These are phyloP conservation scores for Penicillium silybi DNA, from an alignment of 495 filamentous ascomycete genomes.

Conservation along the genomic window DNA sequence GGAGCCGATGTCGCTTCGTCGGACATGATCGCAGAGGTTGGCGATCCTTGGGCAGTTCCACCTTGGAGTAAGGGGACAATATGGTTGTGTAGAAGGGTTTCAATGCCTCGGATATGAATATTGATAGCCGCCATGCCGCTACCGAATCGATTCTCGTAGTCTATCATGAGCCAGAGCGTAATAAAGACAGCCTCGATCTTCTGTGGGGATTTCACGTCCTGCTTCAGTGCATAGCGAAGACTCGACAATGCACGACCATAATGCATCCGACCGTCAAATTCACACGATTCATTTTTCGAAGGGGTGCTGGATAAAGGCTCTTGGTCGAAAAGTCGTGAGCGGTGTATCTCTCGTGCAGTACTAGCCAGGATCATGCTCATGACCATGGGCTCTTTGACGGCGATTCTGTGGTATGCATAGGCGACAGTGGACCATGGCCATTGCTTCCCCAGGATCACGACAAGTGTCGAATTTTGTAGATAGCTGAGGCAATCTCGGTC, in stretches of 20 bases:
- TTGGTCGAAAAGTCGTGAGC: conserved; percentile 19
- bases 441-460: conserved; percentile 31
- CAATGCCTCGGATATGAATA: conserved; percentile 30
- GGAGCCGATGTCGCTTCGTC: neutral
- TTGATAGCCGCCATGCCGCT: conserved; percentile 29
- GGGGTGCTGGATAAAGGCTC: conserved; percentile 5
- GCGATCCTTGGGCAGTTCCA: neutral
- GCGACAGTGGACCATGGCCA: conserved; percentile 35
- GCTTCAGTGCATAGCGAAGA: conserved; percentile 27
- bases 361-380: conserved; percentile 37
- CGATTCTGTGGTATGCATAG: conserved; percentile 31
- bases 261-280: conserved; percentile 22
- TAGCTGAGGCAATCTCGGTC: conserved; percentile 28
- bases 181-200: conserved; percentile 32
- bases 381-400: conserved; percentile 30
- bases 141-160: conserved; percentile 35
- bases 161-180: conserved; percentile 35
- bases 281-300: conserved; percentile 11
- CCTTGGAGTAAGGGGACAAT: conserved; percentile 27
- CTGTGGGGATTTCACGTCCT: conserved; percentile 25
- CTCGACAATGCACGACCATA: conserved; percentile 30
- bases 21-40: neutral
- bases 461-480: conserved; percentile 29
- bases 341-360: conserved; percentile 28
- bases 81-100: conserved; percentile 27